These are phyloP conservation scores for Striga hermonthica DNA, from an alignment of 305 asterid genomes.

Conservation along the genomic window DNA sequence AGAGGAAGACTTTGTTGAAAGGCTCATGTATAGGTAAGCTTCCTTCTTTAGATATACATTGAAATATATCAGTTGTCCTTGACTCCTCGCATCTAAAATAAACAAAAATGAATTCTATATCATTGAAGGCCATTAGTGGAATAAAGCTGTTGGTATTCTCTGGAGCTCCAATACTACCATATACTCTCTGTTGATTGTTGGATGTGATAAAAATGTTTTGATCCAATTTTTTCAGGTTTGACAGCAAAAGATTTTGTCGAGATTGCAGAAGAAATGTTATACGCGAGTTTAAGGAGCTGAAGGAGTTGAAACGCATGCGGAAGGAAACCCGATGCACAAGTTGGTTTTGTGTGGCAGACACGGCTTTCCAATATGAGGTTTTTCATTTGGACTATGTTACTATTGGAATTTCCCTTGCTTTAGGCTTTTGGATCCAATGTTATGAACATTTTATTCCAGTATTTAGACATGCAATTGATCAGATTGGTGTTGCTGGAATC, in stretches of 20 bases:
- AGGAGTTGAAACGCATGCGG: constrained; percentile 86
- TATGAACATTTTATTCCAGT: constrained; percentile 17
- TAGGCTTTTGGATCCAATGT: constrained; percentile 22
- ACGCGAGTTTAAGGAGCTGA: constrained; percentile 97
- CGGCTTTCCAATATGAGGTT: constrained; percentile 95
- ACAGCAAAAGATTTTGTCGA: constrained; percentile 97
- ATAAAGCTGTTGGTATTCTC: neutral
- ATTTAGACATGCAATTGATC: constrained; percentile 17
- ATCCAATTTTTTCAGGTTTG: constrained; percentile 66
- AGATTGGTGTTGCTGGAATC: constrained; percentile 28
- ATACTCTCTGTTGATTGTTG: constrained; percentile 9
- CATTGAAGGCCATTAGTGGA: too few relatives aligned
- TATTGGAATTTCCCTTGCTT: constrained; percentile 16
- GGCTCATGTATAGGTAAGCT: constrained; percentile 90
- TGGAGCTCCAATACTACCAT: neutral
- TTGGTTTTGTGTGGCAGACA: constrained; percentile 97
- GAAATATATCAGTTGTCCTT: constrained; percentile 12
- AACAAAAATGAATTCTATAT: neutral
- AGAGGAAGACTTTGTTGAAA: constrained; percentile 94
- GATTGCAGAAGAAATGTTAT: constrained; percentile 98
- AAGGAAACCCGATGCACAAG: constrained; percentile 85
- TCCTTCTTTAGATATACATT: constrained; percentile 16
- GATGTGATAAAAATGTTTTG: constrained; percentile 12
- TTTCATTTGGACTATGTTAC: constrained; percentile 29
- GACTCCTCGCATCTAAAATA: constrained; percentile 17